Percentiles rank a stretch among this genome's conserved stretches.
Evolutionary conservation across 2,329 filamentous ascomycete genomes (phyloP).

Genomic region (Epichloe sylvatica): DNA sequence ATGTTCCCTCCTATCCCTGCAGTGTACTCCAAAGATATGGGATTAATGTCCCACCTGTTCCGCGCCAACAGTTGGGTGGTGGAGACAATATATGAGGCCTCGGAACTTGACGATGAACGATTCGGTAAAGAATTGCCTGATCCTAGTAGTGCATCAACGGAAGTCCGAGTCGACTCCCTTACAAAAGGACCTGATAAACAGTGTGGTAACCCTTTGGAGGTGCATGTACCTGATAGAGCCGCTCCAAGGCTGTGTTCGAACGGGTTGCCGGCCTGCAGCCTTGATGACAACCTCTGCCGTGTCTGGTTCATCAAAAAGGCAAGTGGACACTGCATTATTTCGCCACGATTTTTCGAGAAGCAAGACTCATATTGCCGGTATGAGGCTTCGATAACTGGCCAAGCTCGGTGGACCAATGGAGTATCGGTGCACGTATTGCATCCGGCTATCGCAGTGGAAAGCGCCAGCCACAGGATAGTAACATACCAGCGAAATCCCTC

Average conservation of each 20-base stretch:
- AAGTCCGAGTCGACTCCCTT: background rate
- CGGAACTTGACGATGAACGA: background rate
- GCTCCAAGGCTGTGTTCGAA: background rate
- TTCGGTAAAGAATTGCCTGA: background rate
- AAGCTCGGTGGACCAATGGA: slow-evolving; percentile 3
- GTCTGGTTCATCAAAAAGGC: background rate
- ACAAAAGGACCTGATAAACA: background rate
- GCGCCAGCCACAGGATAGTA: slow-evolving; percentile 5
- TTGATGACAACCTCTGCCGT: background rate
- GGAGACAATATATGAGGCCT: background rate
- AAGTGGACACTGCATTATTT: background rate
- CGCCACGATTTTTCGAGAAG: background rate
- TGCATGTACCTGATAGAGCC: background rate
- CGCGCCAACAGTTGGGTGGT: background rate
- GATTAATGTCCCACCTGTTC: background rate
- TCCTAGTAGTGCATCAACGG: background rate
- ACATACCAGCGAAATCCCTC: slow-evolving; percentile 7
- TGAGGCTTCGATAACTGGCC: slow-evolving; percentile 6
- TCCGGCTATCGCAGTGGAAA: slow-evolving; percentile 6
- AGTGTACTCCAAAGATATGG: background rate
- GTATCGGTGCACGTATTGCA: slow-evolving; percentile 5
- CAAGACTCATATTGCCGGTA: slow-evolving; percentile 4
- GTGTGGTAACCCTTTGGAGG: background rate
- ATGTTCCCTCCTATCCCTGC: background rate
- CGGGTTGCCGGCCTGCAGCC: background rate